A percentile compares a stretch with the other conserved stretches of the same genome.
These are phyloP conservation scores for Leptosphaerulina australis DNA, from an alignment of 2,329 filamentous ascomycete genomes.

Conservation along the genomic window DNA sequence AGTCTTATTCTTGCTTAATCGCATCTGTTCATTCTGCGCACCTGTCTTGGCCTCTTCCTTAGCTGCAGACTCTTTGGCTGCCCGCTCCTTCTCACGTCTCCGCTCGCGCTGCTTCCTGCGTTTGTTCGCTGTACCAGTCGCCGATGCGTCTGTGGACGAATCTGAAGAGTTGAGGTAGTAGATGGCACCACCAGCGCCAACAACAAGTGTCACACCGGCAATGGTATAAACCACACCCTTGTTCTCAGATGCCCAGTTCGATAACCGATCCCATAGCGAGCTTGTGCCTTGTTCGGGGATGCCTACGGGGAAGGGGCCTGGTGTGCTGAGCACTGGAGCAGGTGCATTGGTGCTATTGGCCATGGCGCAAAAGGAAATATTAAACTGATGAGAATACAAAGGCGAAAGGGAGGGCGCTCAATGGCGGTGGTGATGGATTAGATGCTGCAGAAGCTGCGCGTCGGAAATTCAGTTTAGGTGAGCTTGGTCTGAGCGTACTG, in stretches of 20 bases:
- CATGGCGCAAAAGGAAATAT: slow-evolving; percentile 29
- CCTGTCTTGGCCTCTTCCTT: slow-evolving; percentile 42
- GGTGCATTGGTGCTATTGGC: slow-evolving; percentile 38
- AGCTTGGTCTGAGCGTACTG: slow-evolving; percentile 21
- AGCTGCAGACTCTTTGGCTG: slow-evolving; percentile 58
- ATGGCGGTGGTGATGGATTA: slow-evolving; percentile 23
- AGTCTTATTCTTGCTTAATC: slow-evolving; percentile 11
- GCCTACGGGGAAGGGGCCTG: slow-evolving; percentile 45
- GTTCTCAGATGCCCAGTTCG: slow-evolving; percentile 92
- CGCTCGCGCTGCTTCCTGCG: slow-evolving; percentile 90
- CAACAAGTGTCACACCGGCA: slow-evolving; percentile 89
- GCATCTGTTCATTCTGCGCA: slow-evolving; percentile 21
- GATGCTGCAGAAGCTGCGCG: slow-evolving; percentile 16
- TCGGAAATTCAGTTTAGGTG: slow-evolving; percentile 8
- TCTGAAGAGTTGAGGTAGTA: slow-evolving; percentile 75
- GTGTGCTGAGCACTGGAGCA: slow-evolving; percentile 36
- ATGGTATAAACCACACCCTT: slow-evolving; percentile 96
- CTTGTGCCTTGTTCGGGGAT: slow-evolving; percentile 60
- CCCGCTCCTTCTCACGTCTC: slow-evolving; percentile 80
- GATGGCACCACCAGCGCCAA: slow-evolving; percentile 87
- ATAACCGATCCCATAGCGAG: slow-evolving; percentile 86
- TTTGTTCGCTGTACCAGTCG: slow-evolving; percentile 52
- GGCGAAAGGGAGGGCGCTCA: slow-evolving; percentile 19
- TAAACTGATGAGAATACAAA: slow-evolving; percentile 12
- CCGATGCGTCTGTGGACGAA: slow-evolving; percentile 52